A percentile compares a stretch with the other conserved stretches of the same genome.
Conservation (phyloP, 441 rosid genomes). For the Capsella rubella region DNA sequence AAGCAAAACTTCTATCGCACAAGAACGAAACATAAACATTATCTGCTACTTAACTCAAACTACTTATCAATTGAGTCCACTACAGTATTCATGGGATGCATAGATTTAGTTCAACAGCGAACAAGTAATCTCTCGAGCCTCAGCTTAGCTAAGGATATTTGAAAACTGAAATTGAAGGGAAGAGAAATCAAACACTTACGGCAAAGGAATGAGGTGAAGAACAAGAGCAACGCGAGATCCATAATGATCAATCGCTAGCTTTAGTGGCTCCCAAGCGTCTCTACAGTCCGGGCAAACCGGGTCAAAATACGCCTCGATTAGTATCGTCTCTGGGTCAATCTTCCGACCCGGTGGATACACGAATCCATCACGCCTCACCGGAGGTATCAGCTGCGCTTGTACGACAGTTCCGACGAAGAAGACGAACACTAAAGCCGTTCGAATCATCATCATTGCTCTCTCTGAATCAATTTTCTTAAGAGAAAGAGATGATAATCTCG, state of each 20-base stretch:
- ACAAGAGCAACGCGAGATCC: slow-evolving; percentile 64
- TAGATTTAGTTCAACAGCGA: not conserved
- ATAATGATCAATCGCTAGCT: slow-evolving; percentile 62
- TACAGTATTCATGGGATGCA: not conserved
- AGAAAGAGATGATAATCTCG: not conserved
- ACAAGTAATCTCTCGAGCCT: not conserved
- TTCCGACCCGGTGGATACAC: slow-evolving; percentile 49
- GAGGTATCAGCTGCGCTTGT: slow-evolving; percentile 67
- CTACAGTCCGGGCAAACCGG: slow-evolving; percentile 94
- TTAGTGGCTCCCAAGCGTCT: slow-evolving; percentile 85
- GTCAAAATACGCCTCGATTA: slow-evolving; percentile 81
- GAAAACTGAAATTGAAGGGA: not conserved
- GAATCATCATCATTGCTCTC: slow-evolving; percentile 28
- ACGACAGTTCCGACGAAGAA: slow-evolving; percentile 35
- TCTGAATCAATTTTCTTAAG: slow-evolving; percentile 11
- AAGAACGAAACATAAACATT: not conserved
- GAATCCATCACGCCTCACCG: slow-evolving; percentile 80
- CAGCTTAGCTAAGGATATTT: slow-evolving; percentile 3
- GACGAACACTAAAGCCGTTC: slow-evolving; percentile 32
- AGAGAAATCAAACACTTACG: slow-evolving; percentile 58
- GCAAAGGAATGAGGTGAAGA: slow-evolving; percentile 84
- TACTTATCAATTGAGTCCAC: not conserved
- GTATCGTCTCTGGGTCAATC: slow-evolving; percentile 53
- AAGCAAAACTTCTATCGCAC: slow-evolving; percentile 16
- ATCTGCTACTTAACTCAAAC: not conserved